Evolutionary conservation across 306 rosid species (phyloP), one percentile per base, ranked within the genome.

Genomic region (Quercus parvula): DNA sequence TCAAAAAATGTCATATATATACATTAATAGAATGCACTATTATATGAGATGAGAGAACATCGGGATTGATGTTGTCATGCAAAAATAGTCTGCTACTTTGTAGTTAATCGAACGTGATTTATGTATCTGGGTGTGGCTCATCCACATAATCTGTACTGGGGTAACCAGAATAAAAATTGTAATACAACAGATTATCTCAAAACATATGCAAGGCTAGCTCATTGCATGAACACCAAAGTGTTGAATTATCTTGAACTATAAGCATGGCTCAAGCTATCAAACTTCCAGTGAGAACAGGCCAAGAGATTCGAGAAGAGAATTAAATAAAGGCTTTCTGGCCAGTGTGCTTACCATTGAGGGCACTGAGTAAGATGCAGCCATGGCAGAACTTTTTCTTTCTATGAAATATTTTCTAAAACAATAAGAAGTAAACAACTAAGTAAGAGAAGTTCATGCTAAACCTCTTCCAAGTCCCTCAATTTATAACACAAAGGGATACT

Each of bases 291-390:
- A 31, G 61, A 55, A 17, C 19, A 58, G 1, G 41, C 22, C 5
- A 41, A 33, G 3, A 58, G 54, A 68, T 2, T 12, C 2, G 15
- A 61, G 15, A 84, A 44, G 61, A 61, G 71, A 17, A 14, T 14
- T 41, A 22, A 30, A 67, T 57, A 54, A 19, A 10, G 38, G 59
- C 44, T 52, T 73, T 2, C 71, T 41, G 22, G 57, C 56, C 2
- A 70, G 27, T 66, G 57, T 31, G 71, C 86, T 85, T 85, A 94
- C 99, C 82, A 92, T 87, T 73, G 98, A 90, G 85, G 97, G 98
- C 54, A 87, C 92, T 18, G 92, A 89, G 83, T 84, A 82, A 80
- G 98, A 84, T 86, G 96, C 86, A 86, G 94, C 92, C 99, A 95
- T 95, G 87, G 87, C 75, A 82, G 82, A 88, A 83, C 81, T 46